These are phyloP conservation scores for Handroanthus guayacan DNA, from an alignment of 257 asterid species.

Conservation along the genomic window DNA sequence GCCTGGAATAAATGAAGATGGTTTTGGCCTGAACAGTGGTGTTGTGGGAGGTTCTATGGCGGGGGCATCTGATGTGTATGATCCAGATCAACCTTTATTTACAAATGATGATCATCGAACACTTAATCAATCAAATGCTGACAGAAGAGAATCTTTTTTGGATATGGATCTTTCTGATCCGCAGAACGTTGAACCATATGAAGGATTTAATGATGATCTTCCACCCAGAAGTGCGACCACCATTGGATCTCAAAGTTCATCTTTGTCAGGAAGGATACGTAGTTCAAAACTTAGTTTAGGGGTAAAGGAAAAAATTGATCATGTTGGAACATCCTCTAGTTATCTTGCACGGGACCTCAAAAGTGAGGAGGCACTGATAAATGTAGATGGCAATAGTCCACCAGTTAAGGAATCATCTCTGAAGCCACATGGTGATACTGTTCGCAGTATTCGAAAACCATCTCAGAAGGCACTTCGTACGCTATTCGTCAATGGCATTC, in stretches of 20 bases:
- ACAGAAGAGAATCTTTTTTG: slow-evolving; percentile 51
- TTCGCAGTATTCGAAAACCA: slow-evolving; percentile 60
- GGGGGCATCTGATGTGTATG: slow-evolving; percentile 82
- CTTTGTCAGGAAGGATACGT: slow-evolving; percentile 78
- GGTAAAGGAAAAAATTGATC: slow-evolving; percentile 53
- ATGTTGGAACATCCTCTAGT: slow-evolving; percentile 51
- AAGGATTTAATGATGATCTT: slow-evolving; percentile 54
- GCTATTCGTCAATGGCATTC: slow-evolving; percentile 79
- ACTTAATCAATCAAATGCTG: slow-evolving; percentile 58
- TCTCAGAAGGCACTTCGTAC: slow-evolving; percentile 83
- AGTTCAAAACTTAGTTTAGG: slow-evolving; percentile 58
- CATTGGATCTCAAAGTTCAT: slow-evolving; percentile 65
- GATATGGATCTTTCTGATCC: slow-evolving; percentile 54
- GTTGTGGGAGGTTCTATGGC: slow-evolving; percentile 56
- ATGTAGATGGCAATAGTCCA: slow-evolving; percentile 51
- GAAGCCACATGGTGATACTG: slow-evolving; percentile 58
- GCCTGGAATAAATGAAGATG: slow-evolving; percentile 58
- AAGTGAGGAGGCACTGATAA: slow-evolving; percentile 46
- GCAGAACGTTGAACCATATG: slow-evolving; percentile 51
- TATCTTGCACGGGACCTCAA: slow-evolving; percentile 49
- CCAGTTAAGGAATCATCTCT: slow-evolving; percentile 53
- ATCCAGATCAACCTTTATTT: slow-evolving; percentile 99
- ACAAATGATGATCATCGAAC: slow-evolving; percentile 60
- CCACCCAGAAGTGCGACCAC: slow-evolving; percentile 48
- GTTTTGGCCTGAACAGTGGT: slow-evolving; percentile 61